Evolutionary conservation across 73 alveolate genomes (phyloP).

Genomic region (Blepharisma stoltei): DNA sequence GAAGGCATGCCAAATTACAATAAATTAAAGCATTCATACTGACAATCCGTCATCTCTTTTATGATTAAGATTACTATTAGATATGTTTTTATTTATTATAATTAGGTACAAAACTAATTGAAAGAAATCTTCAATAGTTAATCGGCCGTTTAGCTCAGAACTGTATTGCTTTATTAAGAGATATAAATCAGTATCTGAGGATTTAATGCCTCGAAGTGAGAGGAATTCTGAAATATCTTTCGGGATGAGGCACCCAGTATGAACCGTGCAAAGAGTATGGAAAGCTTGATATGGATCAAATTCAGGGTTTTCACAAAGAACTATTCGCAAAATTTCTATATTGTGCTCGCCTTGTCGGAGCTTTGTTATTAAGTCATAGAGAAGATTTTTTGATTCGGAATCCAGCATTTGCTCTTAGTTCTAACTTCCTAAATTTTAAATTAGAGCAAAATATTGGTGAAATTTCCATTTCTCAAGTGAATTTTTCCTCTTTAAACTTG

Average conservation of each 20-base stretch:
- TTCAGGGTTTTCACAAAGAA: constrained; percentile 46
- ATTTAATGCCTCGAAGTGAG: neutral
- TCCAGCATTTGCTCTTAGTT: too few species aligned
- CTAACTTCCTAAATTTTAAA: too few species aligned
- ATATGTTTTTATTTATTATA: too few species aligned
- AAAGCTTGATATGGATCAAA: constrained; percentile 71
- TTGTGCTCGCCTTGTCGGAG: constrained; percentile 56
- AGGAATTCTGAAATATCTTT: constrained; percentile 33
- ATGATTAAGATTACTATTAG: too few species aligned
- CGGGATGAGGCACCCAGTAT: constrained; percentile 31
- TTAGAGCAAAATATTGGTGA: too few species aligned
- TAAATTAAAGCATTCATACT: too few species aligned
- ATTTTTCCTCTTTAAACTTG: too few species aligned
- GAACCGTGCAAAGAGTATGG: constrained; percentile 43
- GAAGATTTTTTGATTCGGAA: too few species aligned
- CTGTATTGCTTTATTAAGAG: constrained; percentile 17
- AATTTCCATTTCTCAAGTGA: too few species aligned
- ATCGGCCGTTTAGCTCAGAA: constrained; percentile 14
- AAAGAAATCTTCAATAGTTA: constrained; percentile 25
- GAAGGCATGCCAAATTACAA: too few species aligned
- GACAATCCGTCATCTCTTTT: too few species aligned
- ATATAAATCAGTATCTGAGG: constrained; percentile 28
- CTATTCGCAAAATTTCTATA: constrained; percentile 52
- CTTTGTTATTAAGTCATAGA: too few species aligned
- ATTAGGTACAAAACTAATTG: neutral